Evolutionary conservation across 352 stramenopile species (phyloP).

Genomic region (Elongisporangium senticosum): DNA sequence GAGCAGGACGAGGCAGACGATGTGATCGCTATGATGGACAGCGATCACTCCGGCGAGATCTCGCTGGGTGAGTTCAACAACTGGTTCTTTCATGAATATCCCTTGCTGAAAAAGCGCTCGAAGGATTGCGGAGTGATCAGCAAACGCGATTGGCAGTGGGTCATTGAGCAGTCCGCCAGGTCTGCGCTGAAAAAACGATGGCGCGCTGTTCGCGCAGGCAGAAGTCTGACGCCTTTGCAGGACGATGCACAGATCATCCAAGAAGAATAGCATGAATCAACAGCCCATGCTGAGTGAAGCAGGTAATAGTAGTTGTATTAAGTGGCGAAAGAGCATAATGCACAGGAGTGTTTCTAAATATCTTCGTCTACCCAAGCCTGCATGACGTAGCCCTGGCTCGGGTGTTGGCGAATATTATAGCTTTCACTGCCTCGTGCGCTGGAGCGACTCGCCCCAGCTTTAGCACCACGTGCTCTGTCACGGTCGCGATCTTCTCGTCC

Average conservation of each 20-base stretch:
- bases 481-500: conserved; percentile 14
- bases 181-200: conserved; percentile 47
- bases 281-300: too few relatives aligned
- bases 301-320: not conserved
- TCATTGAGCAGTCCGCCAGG: conserved; percentile 45
- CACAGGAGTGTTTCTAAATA: conserved; percentile 10
- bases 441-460: conserved; percentile 11
- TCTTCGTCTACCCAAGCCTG: conserved; percentile 64
- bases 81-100: conserved; percentile 64
- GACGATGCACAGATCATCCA: not conserved
- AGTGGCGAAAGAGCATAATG: not conserved
- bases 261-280: not conserved
- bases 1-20: conserved; percentile 43
- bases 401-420: conserved; percentile 12
- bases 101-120: conserved; percentile 38
- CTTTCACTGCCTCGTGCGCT: conserved; percentile 6
- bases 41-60: conserved; percentile 54
- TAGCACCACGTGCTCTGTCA: not conserved
- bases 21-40: conserved; percentile 82
- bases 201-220: conserved; percentile 26
- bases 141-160: conserved; percentile 54
- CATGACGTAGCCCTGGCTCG: conserved; percentile 52
- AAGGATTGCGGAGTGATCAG: conserved; percentile 51
- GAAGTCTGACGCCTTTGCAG: not conserved
- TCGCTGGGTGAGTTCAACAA: conserved; percentile 60